Evolutionary conservation across 2,329 filamentous ascomycete species (phyloP).

Genomic region (Coniella vitis): DNA sequence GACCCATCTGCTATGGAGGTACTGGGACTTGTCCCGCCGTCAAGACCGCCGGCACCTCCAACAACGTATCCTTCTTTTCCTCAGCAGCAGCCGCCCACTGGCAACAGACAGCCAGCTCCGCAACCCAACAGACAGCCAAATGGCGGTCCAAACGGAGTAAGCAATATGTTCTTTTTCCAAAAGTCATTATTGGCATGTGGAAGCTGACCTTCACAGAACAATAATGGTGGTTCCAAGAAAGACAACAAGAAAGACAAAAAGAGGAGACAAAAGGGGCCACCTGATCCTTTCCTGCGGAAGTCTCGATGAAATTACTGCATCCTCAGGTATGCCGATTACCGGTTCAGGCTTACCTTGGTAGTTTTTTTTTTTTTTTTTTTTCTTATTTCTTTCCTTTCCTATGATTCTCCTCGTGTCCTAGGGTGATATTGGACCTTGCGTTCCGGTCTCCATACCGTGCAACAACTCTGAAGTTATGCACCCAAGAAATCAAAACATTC

Average conservation of each 20-base stretch:
- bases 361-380: too few relatives aligned
- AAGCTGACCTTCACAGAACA: background rate
- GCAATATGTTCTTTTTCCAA: background rate
- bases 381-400: too few relatives aligned
- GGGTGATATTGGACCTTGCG: too few relatives aligned
- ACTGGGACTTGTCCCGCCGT: conserved; percentile 40
- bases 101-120: conserved; percentile 15
- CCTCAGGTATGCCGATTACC: background rate
- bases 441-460: too few relatives aligned
- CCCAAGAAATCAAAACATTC: background rate
- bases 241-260: conserved; percentile 1
- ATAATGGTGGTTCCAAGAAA: background rate
- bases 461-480: too few relatives aligned
- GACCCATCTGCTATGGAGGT: conserved; percentile 49
- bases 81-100: conserved; percentile 3
- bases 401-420: too few relatives aligned
- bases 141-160: conserved; percentile 4
- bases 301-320: conserved; percentile 19
- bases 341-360: too few relatives aligned
- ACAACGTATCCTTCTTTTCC: conserved; percentile 1
- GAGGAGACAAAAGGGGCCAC: conserved; percentile 31
- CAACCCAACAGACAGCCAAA: conserved; percentile 4
- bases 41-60: conserved; percentile 30
- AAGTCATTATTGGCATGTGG: too few relatives aligned
- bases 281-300: conserved; percentile 39